Conservation (phyloP, 768 basidiomycete species). For the Sporobolomyces roseus region DNA sequence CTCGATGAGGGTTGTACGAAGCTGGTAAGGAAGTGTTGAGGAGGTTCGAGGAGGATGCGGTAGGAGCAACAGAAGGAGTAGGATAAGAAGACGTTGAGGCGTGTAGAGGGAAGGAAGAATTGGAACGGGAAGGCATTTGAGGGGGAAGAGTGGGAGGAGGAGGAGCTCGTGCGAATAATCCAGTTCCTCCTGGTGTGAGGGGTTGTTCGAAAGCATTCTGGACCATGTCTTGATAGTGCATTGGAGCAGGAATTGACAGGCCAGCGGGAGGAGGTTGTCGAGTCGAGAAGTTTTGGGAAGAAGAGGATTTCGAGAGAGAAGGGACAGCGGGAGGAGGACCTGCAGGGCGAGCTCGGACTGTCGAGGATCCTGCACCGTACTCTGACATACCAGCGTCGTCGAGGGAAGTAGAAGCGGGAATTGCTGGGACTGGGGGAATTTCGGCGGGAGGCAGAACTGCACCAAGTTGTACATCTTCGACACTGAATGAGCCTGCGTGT, state of each 20-base stretch:
- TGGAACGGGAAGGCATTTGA: background rate
- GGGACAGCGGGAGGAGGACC: background rate
- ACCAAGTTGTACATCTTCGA: constrained; percentile 44
- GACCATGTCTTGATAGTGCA: constrained; percentile 29
- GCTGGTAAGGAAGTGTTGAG: background rate
- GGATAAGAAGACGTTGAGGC: background rate
- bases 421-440: constrained; percentile 24
- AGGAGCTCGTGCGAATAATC: constrained; percentile 8
- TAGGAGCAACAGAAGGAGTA: background rate
- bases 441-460: constrained; percentile 38
- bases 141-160: background rate
- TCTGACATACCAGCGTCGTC: background rate
- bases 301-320: background rate
- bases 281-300: background rate
- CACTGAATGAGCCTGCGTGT: constrained; percentile 45
- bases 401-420: constrained; percentile 8
- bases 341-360: too few species aligned
- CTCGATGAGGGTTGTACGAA: constrained; percentile 16
- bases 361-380: background rate
- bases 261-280: background rate
- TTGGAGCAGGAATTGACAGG: constrained; percentile 18
- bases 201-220: constrained; percentile 40
- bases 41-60: background rate
- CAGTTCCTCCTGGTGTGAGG: constrained; percentile 32
- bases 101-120: background rate